These are phyloP conservation scores for Echites panduratus DNA, from an alignment of 257 asterid genomes.

Conservation along the genomic window DNA sequence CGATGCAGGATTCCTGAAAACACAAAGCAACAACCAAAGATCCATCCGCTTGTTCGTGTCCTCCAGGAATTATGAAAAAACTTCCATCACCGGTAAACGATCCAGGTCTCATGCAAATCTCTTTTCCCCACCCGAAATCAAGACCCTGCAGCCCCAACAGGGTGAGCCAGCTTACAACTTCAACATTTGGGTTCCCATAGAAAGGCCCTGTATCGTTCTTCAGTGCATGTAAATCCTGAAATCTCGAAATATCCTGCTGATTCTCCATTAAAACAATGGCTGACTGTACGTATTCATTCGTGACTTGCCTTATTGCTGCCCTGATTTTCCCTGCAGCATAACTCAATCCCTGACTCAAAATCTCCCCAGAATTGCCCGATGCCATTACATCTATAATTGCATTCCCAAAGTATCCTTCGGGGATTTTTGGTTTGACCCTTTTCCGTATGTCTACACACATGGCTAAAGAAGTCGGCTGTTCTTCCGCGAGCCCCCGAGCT, in stretches of 20 bases:
- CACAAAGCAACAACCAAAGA: constrained; percentile 18
- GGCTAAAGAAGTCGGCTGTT: constrained; percentile 38
- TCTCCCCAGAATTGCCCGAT: constrained; percentile 30
- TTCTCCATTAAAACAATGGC: constrained; percentile 35
- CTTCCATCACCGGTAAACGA: constrained; percentile 18
- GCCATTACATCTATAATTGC: constrained; percentile 40
- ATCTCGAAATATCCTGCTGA: constrained; percentile 25
- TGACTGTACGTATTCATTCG: constrained; percentile 42
- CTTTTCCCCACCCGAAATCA: constrained; percentile 14
- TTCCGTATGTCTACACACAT: constrained; percentile 42
- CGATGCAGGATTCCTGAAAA: constrained; percentile 17
- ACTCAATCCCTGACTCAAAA: constrained; percentile 27
- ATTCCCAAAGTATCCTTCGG: constrained; percentile 50
- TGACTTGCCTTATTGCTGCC: constrained; percentile 31
- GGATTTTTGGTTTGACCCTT: constrained; percentile 42
- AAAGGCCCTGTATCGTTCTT: constrained; percentile 25
- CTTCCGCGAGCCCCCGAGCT: constrained; percentile 31
- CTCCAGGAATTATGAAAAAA: constrained; percentile 12
- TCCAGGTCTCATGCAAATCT: constrained; percentile 15
- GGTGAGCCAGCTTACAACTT: neutral
- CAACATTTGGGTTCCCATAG: constrained; percentile 29
- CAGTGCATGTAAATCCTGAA: constrained; percentile 36
- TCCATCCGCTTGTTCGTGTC: constrained; percentile 8
- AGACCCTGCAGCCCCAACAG: neutral
- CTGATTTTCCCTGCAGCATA: constrained; percentile 36